These are phyloP conservation scores for Secale cereale DNA, from an alignment of 176 grass and related monocot genomes.

Conservation along the genomic window DNA sequence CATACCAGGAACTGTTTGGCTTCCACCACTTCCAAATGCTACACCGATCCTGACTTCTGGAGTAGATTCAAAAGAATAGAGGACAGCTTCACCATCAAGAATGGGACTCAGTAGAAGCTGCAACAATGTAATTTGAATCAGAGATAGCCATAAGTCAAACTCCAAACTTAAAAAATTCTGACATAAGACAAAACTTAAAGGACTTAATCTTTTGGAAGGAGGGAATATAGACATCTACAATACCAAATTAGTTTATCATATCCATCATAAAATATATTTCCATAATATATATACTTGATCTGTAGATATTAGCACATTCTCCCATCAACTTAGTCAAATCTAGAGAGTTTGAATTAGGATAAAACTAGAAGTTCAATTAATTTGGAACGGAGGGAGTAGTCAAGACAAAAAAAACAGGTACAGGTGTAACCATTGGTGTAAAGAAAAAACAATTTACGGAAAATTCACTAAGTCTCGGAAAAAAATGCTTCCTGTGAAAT, in stretches of 20 bases:
- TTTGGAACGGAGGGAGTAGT: neutral
- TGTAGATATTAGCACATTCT: neutral
- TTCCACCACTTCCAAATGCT: slow-evolving; percentile 91
- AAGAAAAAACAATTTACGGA: neutral
- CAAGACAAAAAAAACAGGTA: neutral
- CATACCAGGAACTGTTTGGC: slow-evolving; percentile 73
- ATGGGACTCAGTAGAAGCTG: slow-evolving; percentile 87
- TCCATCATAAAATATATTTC: neutral
- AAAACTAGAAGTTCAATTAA: neutral
- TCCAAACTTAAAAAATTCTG: neutral
- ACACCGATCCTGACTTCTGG: slow-evolving; percentile 91
- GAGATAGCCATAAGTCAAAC: neutral
- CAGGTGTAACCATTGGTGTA: neutral
- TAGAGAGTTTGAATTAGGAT: neutral
- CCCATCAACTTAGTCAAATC: neutral
- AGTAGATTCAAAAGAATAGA: slow-evolving; percentile 92
- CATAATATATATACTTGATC: neutral
- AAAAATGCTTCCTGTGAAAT: neutral
- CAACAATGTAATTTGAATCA: slow-evolving; percentile 34
- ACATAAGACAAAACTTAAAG: neutral
- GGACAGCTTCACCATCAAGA: slow-evolving; percentile 95
- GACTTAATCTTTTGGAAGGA: neutral
- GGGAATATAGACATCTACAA: neutral
- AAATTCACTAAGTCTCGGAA: neutral
- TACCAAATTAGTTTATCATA: neutral